These are phyloP conservation scores for Candida michaelii DNA, from an alignment of 805 yeast species.

Conservation along the genomic window DNA sequence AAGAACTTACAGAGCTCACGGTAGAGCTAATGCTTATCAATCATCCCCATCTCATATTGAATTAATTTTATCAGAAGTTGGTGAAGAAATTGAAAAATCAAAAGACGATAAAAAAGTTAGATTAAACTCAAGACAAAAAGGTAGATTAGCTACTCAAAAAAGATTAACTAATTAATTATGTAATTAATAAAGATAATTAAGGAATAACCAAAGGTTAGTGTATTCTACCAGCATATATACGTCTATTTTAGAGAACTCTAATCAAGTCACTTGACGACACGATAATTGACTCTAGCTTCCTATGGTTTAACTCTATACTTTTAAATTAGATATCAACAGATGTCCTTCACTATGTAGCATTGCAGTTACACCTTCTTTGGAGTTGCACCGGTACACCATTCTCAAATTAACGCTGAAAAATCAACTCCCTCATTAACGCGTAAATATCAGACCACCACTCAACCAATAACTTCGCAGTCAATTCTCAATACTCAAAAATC, in stretches of 20 bases:
- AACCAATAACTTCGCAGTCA: constrained; percentile 6
- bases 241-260: constrained; percentile 1
- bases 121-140: constrained; percentile 88
- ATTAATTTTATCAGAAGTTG: constrained; percentile 93
- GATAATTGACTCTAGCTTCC: no score
- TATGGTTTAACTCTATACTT: no score
- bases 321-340: no score
- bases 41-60: constrained; percentile 99
- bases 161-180: constrained; percentile 52
- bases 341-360: no score
- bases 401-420: constrained; percentile 1
- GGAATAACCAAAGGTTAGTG: not conserved
- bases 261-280: no score
- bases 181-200: constrained; percentile 1
- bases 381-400: not conserved
- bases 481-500: constrained; percentile 1
- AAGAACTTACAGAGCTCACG: constrained; percentile 99
- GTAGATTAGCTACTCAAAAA: constrained; percentile 86
- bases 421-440: not conserved
- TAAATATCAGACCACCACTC: not conserved
- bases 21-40: constrained; percentile 99
- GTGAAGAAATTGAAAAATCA: constrained; percentile 91
- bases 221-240: not conserved
- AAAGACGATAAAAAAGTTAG: constrained; percentile 64
- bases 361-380: no score